Evolutionary conservation across 2,329 filamentous ascomycete genomes (phyloP).

Genomic region (Trichoderma arundinaceum): DNA sequence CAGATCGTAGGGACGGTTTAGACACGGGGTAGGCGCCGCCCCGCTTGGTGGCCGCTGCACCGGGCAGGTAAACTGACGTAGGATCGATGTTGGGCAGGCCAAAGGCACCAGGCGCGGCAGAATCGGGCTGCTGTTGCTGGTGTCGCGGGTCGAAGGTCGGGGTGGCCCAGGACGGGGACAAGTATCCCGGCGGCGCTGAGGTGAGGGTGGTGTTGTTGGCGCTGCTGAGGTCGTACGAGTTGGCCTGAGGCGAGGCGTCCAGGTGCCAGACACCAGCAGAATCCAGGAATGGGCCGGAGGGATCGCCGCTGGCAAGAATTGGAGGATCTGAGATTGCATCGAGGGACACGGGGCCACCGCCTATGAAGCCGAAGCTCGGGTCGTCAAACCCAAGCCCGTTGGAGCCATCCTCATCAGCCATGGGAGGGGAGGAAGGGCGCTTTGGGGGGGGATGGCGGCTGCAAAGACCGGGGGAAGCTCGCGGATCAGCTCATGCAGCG

Average conservation of each 20-base stretch:
- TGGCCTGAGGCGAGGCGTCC: slow-evolving; percentile 55
- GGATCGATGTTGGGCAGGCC: slow-evolving; percentile 46
- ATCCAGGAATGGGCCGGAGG: slow-evolving; percentile 44
- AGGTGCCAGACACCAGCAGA: slow-evolving; percentile 54
- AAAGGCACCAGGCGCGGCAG: slow-evolving; percentile 44
- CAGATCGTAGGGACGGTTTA: slow-evolving; percentile 40
- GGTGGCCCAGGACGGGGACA: slow-evolving; percentile 45
- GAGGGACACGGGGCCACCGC: slow-evolving; percentile 41
- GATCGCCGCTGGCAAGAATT: slow-evolving; percentile 42
- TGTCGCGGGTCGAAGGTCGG: slow-evolving; percentile 41
- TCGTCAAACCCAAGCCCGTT: slow-evolving; percentile 53
- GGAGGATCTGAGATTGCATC: slow-evolving; percentile 44
- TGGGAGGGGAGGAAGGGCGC: slow-evolving; percentile 35
- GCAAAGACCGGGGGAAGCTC: slow-evolving; percentile 27
- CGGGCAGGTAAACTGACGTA: slow-evolving; percentile 42
- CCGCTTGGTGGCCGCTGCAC: slow-evolving; percentile 34
- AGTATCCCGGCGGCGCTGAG: slow-evolving; percentile 43
- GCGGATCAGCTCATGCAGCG: slow-evolving; percentile 31
- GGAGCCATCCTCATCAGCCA: slow-evolving; percentile 50
- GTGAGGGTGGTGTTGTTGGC: slow-evolving; percentile 46
- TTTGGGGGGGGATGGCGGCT: slow-evolving; percentile 8
- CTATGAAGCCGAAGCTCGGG: slow-evolving; percentile 47
- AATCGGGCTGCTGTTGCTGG: slow-evolving; percentile 40
- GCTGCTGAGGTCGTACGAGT: slow-evolving; percentile 51
- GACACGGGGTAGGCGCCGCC: slow-evolving; percentile 41